These are phyloP conservation scores for Blastobotrys chiropterorum DNA, from an alignment of 805 yeast species.

Conservation along the genomic window DNA sequence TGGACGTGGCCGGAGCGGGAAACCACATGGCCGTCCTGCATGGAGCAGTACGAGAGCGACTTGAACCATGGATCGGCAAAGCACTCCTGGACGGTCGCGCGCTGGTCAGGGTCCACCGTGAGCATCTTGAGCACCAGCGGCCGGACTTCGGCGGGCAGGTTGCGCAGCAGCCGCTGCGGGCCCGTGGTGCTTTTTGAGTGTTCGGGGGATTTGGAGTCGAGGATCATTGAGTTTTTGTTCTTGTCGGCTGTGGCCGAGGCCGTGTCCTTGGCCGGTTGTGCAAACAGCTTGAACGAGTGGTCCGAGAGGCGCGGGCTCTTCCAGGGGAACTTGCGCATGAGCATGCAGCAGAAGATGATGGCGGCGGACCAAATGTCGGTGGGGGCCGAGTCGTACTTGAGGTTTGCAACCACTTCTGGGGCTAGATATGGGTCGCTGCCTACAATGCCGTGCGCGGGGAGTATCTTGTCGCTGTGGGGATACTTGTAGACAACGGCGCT, in stretches of 20 bases:
- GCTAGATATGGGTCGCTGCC: constrained; percentile 89
- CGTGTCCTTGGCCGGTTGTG: constrained; percentile 1
- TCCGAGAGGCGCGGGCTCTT: constrained; percentile 80
- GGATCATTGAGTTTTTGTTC: constrained; percentile 31
- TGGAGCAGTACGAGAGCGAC: constrained; percentile 64
- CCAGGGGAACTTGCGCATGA: constrained; percentile 90
- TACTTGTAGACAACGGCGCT: constrained; percentile 87
- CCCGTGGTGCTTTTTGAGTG: constrained; percentile 35
- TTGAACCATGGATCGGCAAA: constrained; percentile 52
- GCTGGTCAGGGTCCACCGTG: constrained; percentile 49
- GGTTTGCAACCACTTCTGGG: constrained; percentile 82
- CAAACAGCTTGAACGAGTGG: constrained; percentile 70
- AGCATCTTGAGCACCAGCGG: constrained; percentile 63
- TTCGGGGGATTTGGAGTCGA: too few relatives aligned
- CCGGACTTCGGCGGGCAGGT: constrained; percentile 65
- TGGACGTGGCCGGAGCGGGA: constrained; percentile 65
- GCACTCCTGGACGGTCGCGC: constrained; percentile 56
- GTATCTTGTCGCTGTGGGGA: constrained; percentile 67
- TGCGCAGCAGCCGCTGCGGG: constrained; percentile 58
- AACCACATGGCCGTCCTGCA: constrained; percentile 24
- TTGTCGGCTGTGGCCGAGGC: constrained; percentile 13
- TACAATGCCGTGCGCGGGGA: constrained; percentile 77
- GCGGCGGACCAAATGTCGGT: constrained; percentile 94
- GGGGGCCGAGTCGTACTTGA: constrained; percentile 84
- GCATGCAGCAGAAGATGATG: constrained; percentile 87